Percentiles rank a stretch among this genome's conserved stretches.
Evolutionary conservation across 2,329 filamentous ascomycete genomes (phyloP).

Genomic region (Epichloe coenophiala): DNA sequence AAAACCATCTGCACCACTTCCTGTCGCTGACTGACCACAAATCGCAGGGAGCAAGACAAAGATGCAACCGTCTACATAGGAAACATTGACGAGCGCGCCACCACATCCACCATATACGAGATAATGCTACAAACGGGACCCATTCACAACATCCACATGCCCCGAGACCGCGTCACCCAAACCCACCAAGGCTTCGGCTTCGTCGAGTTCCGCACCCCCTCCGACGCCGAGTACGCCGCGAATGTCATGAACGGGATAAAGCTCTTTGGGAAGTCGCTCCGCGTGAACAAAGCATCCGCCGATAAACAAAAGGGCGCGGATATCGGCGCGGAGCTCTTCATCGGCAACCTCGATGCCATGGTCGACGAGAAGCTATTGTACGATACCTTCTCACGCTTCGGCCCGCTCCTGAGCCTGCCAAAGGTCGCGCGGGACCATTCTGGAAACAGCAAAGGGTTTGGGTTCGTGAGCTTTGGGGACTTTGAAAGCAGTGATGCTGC

Average conservation of each 20-base stretch:
- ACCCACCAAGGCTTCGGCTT: conserved; percentile 97
- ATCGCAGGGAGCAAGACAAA: conserved; percentile 80
- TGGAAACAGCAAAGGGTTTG: conserved; percentile 86
- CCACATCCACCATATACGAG: conserved; percentile 86
- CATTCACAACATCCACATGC: conserved; percentile 95
- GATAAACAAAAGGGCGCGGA: conserved; percentile 91
- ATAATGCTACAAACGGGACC: conserved; percentile 96
- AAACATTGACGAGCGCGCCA: conserved; percentile 93
- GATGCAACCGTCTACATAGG: conserved; percentile 96
- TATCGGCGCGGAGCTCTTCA: conserved; percentile 91
- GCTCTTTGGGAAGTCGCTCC: conserved; percentile 84
- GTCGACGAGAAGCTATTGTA: conserved; percentile 93
- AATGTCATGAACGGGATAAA: conserved; percentile 94
- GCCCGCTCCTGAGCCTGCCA: conserved; percentile 67
- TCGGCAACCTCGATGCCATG: conserved; percentile 89
- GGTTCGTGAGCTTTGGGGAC: conserved; percentile 83
- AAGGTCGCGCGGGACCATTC: conserved; percentile 88
- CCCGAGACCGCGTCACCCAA: conserved; percentile 94
- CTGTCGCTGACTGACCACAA: not conserved
- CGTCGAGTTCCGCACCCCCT: conserved; percentile 91
- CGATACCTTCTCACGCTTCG: conserved; percentile 88
- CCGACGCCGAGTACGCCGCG: conserved; percentile 92
- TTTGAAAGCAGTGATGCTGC: conserved; percentile 92
- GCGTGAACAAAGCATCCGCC: conserved; percentile 84
- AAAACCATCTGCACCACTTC: not conserved